Conservation (phyloP, 495 filamentous ascomycete genomes). For the Mycothermus thermophilus region DNA sequence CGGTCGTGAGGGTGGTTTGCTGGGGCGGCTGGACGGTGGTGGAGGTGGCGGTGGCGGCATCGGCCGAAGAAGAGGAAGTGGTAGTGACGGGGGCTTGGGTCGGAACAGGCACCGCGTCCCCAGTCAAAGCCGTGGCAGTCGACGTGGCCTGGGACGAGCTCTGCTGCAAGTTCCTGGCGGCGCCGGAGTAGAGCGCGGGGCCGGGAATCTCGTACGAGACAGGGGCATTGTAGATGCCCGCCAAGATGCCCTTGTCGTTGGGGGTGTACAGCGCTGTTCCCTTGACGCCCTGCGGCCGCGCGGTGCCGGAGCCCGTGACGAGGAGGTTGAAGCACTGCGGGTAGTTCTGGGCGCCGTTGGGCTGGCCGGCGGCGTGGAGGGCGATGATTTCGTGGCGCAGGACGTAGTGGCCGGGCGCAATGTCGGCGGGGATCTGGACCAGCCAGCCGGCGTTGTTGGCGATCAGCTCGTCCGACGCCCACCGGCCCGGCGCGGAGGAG, state of each 20-base stretch:
- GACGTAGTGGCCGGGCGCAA: conserved; percentile 60
- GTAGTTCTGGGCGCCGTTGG: conserved; percentile 64
- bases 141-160: conserved; percentile 3
- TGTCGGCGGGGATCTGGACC: conserved; percentile 49
- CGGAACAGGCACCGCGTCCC: too few species aligned
- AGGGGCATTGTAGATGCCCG: conserved; percentile 47
- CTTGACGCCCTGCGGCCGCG: conserved; percentile 40
- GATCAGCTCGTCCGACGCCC: conserved; percentile 37
- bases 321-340: conserved; percentile 66
- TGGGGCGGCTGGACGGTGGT: too few species aligned
- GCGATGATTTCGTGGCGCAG: conserved; percentile 73
- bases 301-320: conserved; percentile 51
- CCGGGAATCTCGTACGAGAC: conserved; percentile 35
- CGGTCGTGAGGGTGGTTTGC: too few species aligned
- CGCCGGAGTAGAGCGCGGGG: conserved; percentile 27
- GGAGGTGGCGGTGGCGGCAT: too few species aligned
- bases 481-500: conserved; percentile 36
- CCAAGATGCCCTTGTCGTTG: conserved; percentile 46
- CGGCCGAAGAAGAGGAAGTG: too few species aligned
- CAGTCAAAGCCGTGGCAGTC: conserved; percentile 8
- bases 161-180: conserved; percentile 4
- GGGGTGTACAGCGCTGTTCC: conserved; percentile 49
- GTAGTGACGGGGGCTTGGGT: too few species aligned
- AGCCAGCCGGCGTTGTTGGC: conserved; percentile 54
- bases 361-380: conserved; percentile 50